phyloP scores from a whole-genome alignment of 83 land plant genomes.

The Picea abies region DNA sequence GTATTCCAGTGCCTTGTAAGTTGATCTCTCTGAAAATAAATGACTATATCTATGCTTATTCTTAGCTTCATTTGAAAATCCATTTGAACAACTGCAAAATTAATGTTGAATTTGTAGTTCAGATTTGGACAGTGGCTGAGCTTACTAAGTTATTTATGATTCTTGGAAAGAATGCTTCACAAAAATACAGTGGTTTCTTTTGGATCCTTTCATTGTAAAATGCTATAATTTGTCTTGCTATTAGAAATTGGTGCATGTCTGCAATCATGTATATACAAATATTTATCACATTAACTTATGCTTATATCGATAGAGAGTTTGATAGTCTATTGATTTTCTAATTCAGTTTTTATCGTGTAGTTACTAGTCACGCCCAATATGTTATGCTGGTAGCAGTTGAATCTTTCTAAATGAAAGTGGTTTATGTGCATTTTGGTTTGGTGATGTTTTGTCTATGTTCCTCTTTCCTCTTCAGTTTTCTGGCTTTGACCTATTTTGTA shows the following conservation, averaged over 20 bases:
- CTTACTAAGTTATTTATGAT: not conserved
- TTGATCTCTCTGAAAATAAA: slow-evolving; percentile 5
- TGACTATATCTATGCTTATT: not conserved
- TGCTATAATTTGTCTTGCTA: not conserved
- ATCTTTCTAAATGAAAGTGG: not conserved
- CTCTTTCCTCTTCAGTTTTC: too few relatives aligned
- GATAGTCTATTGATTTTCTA: not conserved
- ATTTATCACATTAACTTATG: not conserved
- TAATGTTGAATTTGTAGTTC: too few relatives aligned
- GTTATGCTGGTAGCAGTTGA: not conserved
- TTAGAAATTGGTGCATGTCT: not conserved
- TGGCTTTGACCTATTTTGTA: too few relatives aligned
- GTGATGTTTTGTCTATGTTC: too few relatives aligned
- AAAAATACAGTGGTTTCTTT: not conserved
- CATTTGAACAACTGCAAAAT: not conserved
- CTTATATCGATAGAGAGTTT: not conserved
- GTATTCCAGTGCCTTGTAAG: slow-evolving; percentile 94
- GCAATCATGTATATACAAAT: not conserved
- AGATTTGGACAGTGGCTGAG: too few relatives aligned
- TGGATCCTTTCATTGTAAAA: not conserved
- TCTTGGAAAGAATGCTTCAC: not conserved
- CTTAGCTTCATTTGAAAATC: not conserved
- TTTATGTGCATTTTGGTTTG: not conserved
- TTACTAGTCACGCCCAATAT: not conserved
- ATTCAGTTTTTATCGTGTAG: not conserved